Evolutionary conservation across 306 rosid genomes (phyloP).

Genomic region (Prunus davidiana): DNA sequence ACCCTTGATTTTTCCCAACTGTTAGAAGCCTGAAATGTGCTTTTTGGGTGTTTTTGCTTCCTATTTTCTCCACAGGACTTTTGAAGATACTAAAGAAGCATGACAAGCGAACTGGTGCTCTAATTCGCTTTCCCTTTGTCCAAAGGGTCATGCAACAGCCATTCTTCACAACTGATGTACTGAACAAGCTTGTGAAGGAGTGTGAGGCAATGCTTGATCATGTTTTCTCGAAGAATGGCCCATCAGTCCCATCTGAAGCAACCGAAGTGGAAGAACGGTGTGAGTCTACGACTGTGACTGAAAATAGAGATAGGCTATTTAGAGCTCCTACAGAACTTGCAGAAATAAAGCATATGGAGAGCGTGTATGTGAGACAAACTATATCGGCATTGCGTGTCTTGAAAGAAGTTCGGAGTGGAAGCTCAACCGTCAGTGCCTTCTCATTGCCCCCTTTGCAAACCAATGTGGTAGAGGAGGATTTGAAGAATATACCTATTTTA

Average conservation of each 20-base stretch:
- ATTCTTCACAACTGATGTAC: slow-evolving; percentile 73
- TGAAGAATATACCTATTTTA: slow-evolving; percentile 21
- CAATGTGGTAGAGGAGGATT: slow-evolving; percentile 37
- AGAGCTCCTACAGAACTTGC: slow-evolving; percentile 59
- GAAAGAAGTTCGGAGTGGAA: slow-evolving; percentile 71
- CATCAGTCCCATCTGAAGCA: slow-evolving; percentile 28
- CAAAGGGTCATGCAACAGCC: slow-evolving; percentile 79
- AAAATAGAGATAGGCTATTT: slow-evolving; percentile 26
- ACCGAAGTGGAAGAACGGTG: slow-evolving; percentile 35
- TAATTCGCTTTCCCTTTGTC: slow-evolving; percentile 65
- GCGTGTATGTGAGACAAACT: slow-evolving; percentile 53
- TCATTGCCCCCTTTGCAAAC: slow-evolving; percentile 68
- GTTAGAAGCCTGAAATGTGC: neutral
- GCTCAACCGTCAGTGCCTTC: slow-evolving; percentile 65
- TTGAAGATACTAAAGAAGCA: slow-evolving; percentile 91
- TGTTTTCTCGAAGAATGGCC: slow-evolving; percentile 50
- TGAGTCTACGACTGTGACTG: slow-evolving; percentile 23
- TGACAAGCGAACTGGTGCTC: slow-evolving; percentile 79
- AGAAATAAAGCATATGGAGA: slow-evolving; percentile 73
- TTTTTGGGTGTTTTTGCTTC: neutral
- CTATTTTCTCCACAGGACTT: slow-evolving; percentile 36
- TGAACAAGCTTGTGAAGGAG: slow-evolving; percentile 72
- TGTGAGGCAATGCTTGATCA: slow-evolving; percentile 59
- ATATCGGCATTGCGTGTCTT: slow-evolving; percentile 58
- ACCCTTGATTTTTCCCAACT: neutral